Evolutionary conservation across 177 flowering plant species (phyloP).

Genomic region (Viscum album): DNA sequence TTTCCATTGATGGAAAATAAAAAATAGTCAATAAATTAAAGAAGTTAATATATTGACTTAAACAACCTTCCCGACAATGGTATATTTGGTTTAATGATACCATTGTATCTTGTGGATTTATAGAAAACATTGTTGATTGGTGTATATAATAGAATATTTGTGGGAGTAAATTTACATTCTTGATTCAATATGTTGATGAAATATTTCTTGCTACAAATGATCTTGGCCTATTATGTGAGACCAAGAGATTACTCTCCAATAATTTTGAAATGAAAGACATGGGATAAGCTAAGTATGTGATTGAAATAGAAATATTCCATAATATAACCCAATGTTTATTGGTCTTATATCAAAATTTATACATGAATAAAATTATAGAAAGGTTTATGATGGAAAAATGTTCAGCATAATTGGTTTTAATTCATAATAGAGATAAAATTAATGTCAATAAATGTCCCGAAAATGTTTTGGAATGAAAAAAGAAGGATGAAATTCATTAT

Average conservation of each 20-base stretch:
- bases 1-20: slow-evolving; percentile 1
- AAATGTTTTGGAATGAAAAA: neutral
- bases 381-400: neutral
- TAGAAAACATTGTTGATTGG: slow-evolving; percentile 9
- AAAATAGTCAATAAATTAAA: slow-evolving; percentile 11
- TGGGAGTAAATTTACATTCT: slow-evolving; percentile 12
- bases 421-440: neutral
- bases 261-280: too few relatives aligned
- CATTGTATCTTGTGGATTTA: slow-evolving; percentile 14
- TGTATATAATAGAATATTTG: slow-evolving; percentile 14
- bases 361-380: neutral
- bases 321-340: neutral
- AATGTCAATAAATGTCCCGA: neutral
- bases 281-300: neutral
- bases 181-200: too few relatives aligned
- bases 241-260: too few relatives aligned
- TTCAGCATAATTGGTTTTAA: neutral
- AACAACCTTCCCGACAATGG: slow-evolving; percentile 16
- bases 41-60: slow-evolving; percentile 14
- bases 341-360: neutral
- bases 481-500: neutral
- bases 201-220: too few relatives aligned
- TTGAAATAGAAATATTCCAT: too few relatives aligned
- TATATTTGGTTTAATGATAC: slow-evolving; percentile 12
- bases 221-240: too few relatives aligned